Base-by-base conservation (phyloP, 495 filamentous ascomycete species). In the Penicillium chermesinum region DNA sequence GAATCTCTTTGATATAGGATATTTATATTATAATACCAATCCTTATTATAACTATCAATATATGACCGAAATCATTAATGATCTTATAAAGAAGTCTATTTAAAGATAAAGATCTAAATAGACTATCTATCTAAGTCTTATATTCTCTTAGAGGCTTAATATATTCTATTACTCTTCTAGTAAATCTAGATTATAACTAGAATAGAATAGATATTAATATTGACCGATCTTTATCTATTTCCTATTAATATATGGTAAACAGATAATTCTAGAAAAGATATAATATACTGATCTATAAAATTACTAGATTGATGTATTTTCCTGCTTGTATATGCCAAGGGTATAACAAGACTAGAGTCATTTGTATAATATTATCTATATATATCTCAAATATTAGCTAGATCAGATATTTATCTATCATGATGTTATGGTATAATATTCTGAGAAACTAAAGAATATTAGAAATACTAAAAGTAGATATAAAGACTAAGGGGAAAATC, bases 11-110 rank as follows among this genome's bases (percentile, higher is more conserved):
- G 18, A 70, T 64, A 49, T 68, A 66, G n/a, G 60, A 62, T 1
- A 72, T 48, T 25, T 70, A 55, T 41, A 54, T 56, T 9, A 58
- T 60, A 19, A 72, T 70, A 1, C 67, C 62, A 41, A 70, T 70
- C 15, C 67, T 57, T 14, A 57, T 66, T 7, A 61, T 52, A 45
- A 66, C 53, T 48, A 72, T 60, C n/a, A 72, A 46, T 18, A 66
- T 50, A 42, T 59, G 50, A 16, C 62, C 51, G 52, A 61, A 70
- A 21, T 68, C 52, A n/a, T 57, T 54, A 51, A 70, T 43, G 7
- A 43, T 13, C 6, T 27, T 30, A 7, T 33, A n/a, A 27, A n/a
- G n/a, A n/a, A 35, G 33, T 30, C 25, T 15, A 17, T 36, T 57
- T 36, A 48, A 58, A 21, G 49, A 50, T 13, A 43, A 44, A 15